Percentiles rank a stretch among this genome's conserved stretches.
Evolutionary conservation across 768 basidiomycete genomes (phyloP).

Genomic region (Boletus insuetus): DNA sequence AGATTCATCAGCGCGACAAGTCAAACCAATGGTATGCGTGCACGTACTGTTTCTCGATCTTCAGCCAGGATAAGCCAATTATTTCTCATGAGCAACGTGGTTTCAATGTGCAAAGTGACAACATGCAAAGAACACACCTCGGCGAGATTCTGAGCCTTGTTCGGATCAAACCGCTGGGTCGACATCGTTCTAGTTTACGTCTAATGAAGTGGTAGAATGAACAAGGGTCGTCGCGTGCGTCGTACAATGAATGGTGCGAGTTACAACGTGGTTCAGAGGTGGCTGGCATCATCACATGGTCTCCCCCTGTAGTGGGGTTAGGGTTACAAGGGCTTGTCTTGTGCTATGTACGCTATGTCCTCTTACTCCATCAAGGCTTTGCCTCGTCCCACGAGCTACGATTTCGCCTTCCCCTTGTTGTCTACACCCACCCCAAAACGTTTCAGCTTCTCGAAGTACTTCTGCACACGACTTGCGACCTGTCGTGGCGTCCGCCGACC

Average conservation of each 20-base stretch:
- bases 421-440: slow-evolving; percentile 59
- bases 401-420: slow-evolving; percentile 22
- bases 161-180: slow-evolving; percentile 69
- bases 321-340: not conserved
- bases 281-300: slow-evolving; percentile 3
- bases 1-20: slow-evolving; percentile 10
- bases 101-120: slow-evolving; percentile 11
- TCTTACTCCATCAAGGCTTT: not conserved
- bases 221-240: not conserved
- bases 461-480: slow-evolving; percentile 87
- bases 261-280: not conserved
- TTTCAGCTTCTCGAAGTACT: slow-evolving; percentile 84
- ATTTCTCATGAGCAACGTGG: slow-evolving; percentile 20
- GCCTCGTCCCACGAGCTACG: slow-evolving; percentile 2
- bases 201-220: not conserved
- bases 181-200: slow-evolving; percentile 40
- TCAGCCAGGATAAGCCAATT: slow-evolving; percentile 8
- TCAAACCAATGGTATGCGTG: not conserved
- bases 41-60: slow-evolving; percentile 96
- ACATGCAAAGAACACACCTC: slow-evolving; percentile 54
- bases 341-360: not conserved
- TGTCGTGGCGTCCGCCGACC: slow-evolving; percentile 75
- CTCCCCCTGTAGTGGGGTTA: slow-evolving; percentile 20
- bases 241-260: not conserved
- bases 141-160: slow-evolving; percentile 86